Evolutionary conservation across 108 stramenopile genomes (phyloP), one percentile per base, ranked within the genome.

Genomic region (Cylindrotheca closterium): DNA sequence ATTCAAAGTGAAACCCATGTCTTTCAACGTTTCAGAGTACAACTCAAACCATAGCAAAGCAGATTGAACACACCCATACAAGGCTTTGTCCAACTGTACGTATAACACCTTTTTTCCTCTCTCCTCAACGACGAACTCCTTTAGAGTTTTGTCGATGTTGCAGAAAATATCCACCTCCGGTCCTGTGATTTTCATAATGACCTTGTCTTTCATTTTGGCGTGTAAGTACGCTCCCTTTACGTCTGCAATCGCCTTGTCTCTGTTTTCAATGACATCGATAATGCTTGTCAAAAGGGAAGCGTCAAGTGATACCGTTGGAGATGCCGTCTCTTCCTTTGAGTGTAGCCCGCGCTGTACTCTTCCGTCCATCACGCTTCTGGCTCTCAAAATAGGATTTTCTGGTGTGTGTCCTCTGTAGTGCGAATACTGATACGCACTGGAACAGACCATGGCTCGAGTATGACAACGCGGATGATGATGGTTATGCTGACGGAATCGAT

Each of bases 191-290:
- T 26, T 10, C 4, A 5, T 30, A 56, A 28, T 22, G 47, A 15
- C 1, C 47, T 22, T 1, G 23, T 22, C 55, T n/a, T n/a, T n/a
- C n/a, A n/a, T n/a, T n/a, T n/a, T n/a, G n/a, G n/a, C n/a, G n/a
- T n/a, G n/a, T n/a, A 65, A n/a, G 54, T 57, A 75, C 3, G 74
- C 74, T 24, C 74, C 67, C 1, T 70, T 68, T 12, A 81, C 17
- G 34, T 85, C 78, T 0, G 45, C 12, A 0, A 53, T 58, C 1
- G 62, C 75, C 0, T 74, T 65, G 28, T 77, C 60, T 3, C 84
- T 23, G 1, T 46, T 49, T 53, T 85, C 78, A 3, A 25, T 30
- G 51, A 67, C 71, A 33, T 72, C 75, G 23, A 74, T 69, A 2
- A 60, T 30, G 4, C 49, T 23, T 19, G 67, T 30, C 0, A 72